Evolutionary conservation across 768 basidiomycete species (phyloP), one percentile per base, ranked within the genome.

Genomic region (Hygrophorus pudorinus): DNA sequence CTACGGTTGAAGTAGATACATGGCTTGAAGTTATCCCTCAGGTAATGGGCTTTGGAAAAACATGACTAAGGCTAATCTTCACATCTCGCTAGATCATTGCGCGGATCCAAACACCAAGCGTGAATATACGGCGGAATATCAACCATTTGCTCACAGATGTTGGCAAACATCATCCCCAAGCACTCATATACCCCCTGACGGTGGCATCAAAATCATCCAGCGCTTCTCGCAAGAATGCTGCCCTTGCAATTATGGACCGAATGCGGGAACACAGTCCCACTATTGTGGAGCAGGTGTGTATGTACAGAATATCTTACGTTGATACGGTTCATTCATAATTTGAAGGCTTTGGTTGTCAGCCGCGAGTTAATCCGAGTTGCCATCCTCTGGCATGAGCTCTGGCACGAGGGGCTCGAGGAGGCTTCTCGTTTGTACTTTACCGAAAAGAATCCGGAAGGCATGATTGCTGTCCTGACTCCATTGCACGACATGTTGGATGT

Each of bases 1-100:
- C 79, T 2, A 79, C 78, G 31, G 90, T 99, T 30, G 90, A 87
- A 57, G 82, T 99, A 41, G 92, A 99, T 57, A 98, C 93, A 0
- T 99, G 96, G 96, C 72, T 99, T 31, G 92, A 98, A 56, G 96
- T 99, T 51, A 91, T 98, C 44, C 96, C 96, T 38, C 94, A 98
- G 76, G 93, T 90, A 60, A 45, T 65, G 46, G 18, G 13, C 3
- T n/a, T 17, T 7, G 13, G 5, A 11, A 16, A 12, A 10, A 2
- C 12, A 8, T 2, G 16, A 4, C 17, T 38, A 24, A 7, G 38
- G 34, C 7, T 18, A 32, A 13, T 21, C 6, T 28, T 30, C 3
- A 46, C 33, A 35, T n/a, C 32, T 27, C 8, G 16, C 21, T 30
- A 98, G 90, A 94, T 99, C 51, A 98, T 99, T 56, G 96, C 96